Evolutionary conservation across 306 rosid genomes (phyloP).

Genomic region (Astragalus membranaceus): DNA sequence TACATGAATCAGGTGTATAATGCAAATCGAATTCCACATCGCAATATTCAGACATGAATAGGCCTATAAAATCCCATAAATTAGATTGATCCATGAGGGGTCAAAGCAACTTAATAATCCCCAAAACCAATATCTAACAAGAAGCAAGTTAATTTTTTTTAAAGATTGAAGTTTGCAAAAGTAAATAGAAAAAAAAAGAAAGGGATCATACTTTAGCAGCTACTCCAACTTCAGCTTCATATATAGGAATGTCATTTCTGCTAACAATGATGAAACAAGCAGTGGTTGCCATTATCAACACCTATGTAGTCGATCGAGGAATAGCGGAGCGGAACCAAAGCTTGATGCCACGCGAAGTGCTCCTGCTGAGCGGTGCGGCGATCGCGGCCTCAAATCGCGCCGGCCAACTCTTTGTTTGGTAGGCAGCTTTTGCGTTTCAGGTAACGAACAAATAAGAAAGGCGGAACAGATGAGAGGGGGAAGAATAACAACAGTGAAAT

Average conservation of each 20-base stretch:
- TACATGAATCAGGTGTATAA: neutral
- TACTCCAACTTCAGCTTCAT: slow-evolving; percentile 98
- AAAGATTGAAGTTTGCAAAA: neutral
- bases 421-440: too few relatives aligned
- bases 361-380: too few relatives aligned
- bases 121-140: neutral
- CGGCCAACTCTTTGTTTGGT: too few relatives aligned
- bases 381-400: too few relatives aligned
- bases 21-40: neutral
- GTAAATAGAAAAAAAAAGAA: neutral
- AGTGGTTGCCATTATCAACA: slow-evolving; percentile 55
- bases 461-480: too few relatives aligned
- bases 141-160: neutral
- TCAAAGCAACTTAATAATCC: neutral
- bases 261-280: slow-evolving; percentile 98
- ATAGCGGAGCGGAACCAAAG: too few relatives aligned
- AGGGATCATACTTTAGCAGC: slow-evolving; percentile 63
- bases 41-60: neutral
- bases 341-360: too few relatives aligned
- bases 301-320: too few relatives aligned
- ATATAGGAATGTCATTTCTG: slow-evolving; percentile 91
- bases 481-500: too few relatives aligned
- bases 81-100: neutral
- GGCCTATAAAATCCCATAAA: neutral
- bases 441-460: too few relatives aligned